phyloP scores from a whole-genome alignment of 768 basidiomycete species.

The Suillus clintonianus region DNA sequence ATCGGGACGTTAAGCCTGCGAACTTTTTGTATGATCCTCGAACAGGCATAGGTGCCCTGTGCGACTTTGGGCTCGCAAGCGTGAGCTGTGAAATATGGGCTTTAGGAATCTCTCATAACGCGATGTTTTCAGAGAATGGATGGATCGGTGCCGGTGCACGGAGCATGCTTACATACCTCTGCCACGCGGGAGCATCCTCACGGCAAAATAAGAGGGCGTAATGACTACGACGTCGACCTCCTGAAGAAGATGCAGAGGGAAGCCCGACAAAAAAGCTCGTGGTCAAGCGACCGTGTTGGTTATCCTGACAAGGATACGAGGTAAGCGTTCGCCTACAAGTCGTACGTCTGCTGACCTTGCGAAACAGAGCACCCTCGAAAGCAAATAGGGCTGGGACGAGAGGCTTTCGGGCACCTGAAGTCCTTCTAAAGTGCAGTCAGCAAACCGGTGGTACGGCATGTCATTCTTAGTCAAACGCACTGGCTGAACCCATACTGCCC shows the following conservation, averaged over 20 bases:
- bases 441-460: constrained; percentile 82
- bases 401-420: constrained; percentile 96
- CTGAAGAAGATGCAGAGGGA: constrained; percentile 63
- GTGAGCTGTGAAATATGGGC: constrained; percentile 45
- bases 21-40: constrained; percentile 93
- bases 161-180: constrained; percentile 78
- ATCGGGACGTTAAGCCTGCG: constrained; percentile 97
- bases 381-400: constrained; percentile 96
- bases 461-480: neutral
- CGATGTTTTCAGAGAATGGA: constrained; percentile 54
- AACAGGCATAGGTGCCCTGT: constrained; percentile 81
- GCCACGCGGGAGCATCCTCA: constrained; percentile 66
- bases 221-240: constrained; percentile 48
- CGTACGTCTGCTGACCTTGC: neutral
- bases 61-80: constrained; percentile 95
- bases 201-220: constrained; percentile 51
- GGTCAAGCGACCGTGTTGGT: constrained; percentile 71
- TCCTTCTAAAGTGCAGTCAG: constrained; percentile 89
- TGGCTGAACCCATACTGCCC: constrained; percentile 12
- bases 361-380: constrained; percentile 74
- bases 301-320: constrained; percentile 75
- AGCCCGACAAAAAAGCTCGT: constrained; percentile 52
- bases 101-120: constrained; percentile 7
- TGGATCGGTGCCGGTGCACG: constrained; percentile 39
- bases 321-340: constrained; percentile 35